Conservation (phyloP, 2,329 filamentous ascomycete species). For the Colletotrichum costaricense region DNA sequence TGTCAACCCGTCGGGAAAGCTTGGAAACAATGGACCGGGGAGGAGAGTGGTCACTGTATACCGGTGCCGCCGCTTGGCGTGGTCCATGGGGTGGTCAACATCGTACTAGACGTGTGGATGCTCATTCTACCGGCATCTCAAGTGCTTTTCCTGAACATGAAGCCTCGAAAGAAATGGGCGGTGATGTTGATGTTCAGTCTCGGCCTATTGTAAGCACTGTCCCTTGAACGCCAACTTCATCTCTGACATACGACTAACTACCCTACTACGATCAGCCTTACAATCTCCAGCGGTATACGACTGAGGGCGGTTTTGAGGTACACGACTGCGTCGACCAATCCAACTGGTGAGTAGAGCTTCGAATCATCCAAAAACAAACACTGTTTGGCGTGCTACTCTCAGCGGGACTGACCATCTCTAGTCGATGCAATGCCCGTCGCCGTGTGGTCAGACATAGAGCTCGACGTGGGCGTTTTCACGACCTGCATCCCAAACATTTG, state of each 20-base stretch:
- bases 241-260: neutral
- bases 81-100: neutral
- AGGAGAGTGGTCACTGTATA: neutral
- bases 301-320: neutral
- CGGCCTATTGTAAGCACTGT: slow-evolving; percentile 4
- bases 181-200: slow-evolving; percentile 18
- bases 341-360: neutral
- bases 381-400: no score
- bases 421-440: neutral
- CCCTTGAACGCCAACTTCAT: no score
- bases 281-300: neutral
- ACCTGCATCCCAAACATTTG: neutral
- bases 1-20: neutral
- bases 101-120: slow-evolving; percentile 13
- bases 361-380: no score
- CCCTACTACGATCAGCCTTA: neutral
- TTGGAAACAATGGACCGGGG: slow-evolving; percentile 7
- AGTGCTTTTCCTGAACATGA: neutral
- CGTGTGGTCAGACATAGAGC: neutral
- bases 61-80: neutral
- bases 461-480: neutral
- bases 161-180: neutral
- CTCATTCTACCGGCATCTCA: slow-evolving; percentile 5
- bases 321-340: neutral
- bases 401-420: neutral